Base-by-base conservation (phyloP, 495 filamentous ascomycete species). In the Lentithecium fluviatile region DNA sequence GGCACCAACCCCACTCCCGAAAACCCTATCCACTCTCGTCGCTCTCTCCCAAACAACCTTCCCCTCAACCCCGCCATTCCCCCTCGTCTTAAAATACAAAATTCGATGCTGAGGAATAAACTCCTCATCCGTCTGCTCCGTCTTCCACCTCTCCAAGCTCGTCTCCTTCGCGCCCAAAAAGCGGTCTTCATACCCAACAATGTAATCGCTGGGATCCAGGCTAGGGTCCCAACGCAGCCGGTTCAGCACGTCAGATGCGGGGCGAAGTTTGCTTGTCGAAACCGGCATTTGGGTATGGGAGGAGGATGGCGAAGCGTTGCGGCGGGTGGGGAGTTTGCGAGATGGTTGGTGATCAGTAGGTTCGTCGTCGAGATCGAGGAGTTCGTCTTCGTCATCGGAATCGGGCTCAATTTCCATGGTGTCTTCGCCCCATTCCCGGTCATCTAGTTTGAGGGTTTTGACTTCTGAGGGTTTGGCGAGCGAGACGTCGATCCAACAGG, bases 101-200 rank as follows among this genome's bases (percentile, higher is more conserved):
- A 93, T 85, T 4, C 90, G 80, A 73, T 93, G 89, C 73, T 87
- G 81, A 7, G 90, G 90, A 62, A 93, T 92, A 67, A 91, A 93
- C 60, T 92, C 89, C 64, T 93, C 86, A 62, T 93, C 85, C 24
- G 88, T 92, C 43, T 83, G 78, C 58, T 93, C 89, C 19, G 74
- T 81, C 73, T 86, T 88, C 88, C 89, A 93, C 29, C 76, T 75
- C 46, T 79, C 80, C 8, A 90, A 71, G 6, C 74, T 67, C 52
- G 83, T 81, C 71, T 92, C 88, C 65, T 81, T 77, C 10, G 77
- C 75, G 0, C 88, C 88, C 8, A 80, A 62, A 56, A 90, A 91
- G 12, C 89, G 79, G 66, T 94, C 90, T 53, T 86, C 79, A 61
- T 92, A 92, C 0, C 85, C 89, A 43, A 93, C 80, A 6, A 90